Evolutionary conservation across 345 rosid species (phyloP), one percentile per base, ranked within the genome.

Genomic region (Gossypium anomalum): DNA sequence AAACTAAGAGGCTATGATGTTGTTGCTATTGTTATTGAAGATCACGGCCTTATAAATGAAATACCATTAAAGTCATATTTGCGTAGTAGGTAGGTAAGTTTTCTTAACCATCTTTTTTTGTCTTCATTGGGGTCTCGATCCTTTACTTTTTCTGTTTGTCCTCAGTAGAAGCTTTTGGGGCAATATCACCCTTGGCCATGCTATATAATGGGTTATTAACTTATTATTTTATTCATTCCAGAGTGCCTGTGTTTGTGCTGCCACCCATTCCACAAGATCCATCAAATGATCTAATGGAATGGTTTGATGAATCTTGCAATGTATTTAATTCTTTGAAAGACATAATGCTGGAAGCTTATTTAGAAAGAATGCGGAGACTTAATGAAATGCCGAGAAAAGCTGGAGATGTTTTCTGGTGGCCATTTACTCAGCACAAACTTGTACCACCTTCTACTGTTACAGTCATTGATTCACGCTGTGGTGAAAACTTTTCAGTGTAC

Each of bases 381-480:
- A 80, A 81, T 70, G 83, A 82, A 57, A 91, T 93, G 97, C 79
- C 87, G 13, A 93, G 84, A 86, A 90, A 72, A 76, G 98, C 98
- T 48, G 81, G 84, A 49, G 84, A 93, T 55, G 81, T 85, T 76
- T 87, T 95, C 73, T 95, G 99, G 98, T 91, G 99, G 99, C 98
- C 99, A 7, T 93, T 93, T 82, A 93, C 99, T 84, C 97, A 95
- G 82, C 99, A 95, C 83, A 83, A 81, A 70, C 88, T 88, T 78
- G 90, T 95, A 43, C 86, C 86, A 11, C 85, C 90, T 81, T 88
- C 78, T 63, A 74, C 45, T 76, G 88, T 93, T 75, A 89, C 97
- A 41, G 91, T 93, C 44, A 93, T 95, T 81, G 99, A 95, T 87
- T 93, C 98, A 63, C 88, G 98, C 20, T 88, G 82, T 78, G 99